Evolutionary conservation across 345 rosid species (phyloP).

Genomic region (Rhizophora mangle): DNA sequence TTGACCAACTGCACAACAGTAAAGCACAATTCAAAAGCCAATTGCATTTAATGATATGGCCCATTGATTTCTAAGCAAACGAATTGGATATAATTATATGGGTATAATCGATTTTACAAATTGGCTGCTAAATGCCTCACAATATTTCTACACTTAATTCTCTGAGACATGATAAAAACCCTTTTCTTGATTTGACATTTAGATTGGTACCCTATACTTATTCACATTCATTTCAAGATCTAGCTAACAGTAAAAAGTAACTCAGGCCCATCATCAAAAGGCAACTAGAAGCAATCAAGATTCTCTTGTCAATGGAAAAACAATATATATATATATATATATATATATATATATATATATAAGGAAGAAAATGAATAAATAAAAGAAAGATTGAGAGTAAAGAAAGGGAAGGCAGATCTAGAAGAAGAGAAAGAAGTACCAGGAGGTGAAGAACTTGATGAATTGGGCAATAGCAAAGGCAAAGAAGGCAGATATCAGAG

Average conservation of each 20-base stretch:
- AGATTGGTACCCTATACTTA: slow-evolving; percentile 6
- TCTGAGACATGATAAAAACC: not conserved
- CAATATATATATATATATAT: too few relatives aligned
- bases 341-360: too few relatives aligned
- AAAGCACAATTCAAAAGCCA: not conserved
- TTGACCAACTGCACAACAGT: not conserved
- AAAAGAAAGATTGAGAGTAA: not conserved
- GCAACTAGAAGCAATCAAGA: not conserved
- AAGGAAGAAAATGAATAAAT: not conserved
- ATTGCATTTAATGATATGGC: not conserved
- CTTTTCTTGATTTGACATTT: not conserved
- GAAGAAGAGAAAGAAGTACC: slow-evolving; percentile 36
- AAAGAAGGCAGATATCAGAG: slow-evolving; percentile 56
- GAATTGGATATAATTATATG: not conserved
- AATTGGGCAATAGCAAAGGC: slow-evolving; percentile 65
- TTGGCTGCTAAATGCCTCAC: not conserved
- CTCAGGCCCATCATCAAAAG: not conserved
- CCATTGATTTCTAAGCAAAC: slow-evolving; percentile 7
- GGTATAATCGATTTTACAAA: too few relatives aligned
- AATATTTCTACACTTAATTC: not conserved
- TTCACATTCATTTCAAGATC: slow-evolving; percentile 19
- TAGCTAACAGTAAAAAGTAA: not conserved
- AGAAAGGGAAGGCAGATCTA: slow-evolving; percentile 2
- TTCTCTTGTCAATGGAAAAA: not conserved
- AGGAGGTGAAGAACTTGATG: slow-evolving; percentile 60